Base-by-base conservation (phyloP, 257 asterid species). In the Solanum arcanum region DNA sequence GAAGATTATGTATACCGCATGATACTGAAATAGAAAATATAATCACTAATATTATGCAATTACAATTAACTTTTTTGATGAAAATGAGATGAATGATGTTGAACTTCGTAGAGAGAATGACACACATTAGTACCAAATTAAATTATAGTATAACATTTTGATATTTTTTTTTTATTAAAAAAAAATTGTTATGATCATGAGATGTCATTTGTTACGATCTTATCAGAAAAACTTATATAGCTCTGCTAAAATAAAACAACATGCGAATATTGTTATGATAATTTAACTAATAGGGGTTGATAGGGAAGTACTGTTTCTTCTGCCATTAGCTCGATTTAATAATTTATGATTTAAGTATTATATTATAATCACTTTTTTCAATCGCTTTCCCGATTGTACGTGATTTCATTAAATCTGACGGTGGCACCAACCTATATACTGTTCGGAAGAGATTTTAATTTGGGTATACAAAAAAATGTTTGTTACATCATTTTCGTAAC, bases 61-160 rank as follows among this genome's bases (percentile, higher is more conserved):
- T 20, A 59, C 2, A 20, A 0, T 0, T 0, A 3, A 3, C n/a
- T 59, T 59, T 25, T 59, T 21, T 3, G 27, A 59, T 59, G n/a
- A 56, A 56, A 56, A 56, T n/a, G 25, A 0, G 0, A 56, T 56
- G 1, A 56, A 20, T 2, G 0, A 56, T 3, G 64, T 20, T 20
- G 0, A 20, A 59, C 25, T 60, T 60, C 6, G 68, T 60, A 21
- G 23, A 60, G 23, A 60, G 68, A 60, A 21, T 60, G 6, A 60
- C 9, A 64, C 33, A 13, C 9, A 69, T 69, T 69, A 31, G 0
- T 18, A 56, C 7, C 42, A 31, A 13, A 69, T 29, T 69, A 31
- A 23, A 69, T 31, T 29, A 27, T 68, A 6, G 21, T 68, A 3
- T 0, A 12, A 0, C 2, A 9, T 15, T 41, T 69, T 12, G n/a